Conservation (phyloP, 2,329 filamentous ascomycete species). For the Aspergillus sp. region DNA sequence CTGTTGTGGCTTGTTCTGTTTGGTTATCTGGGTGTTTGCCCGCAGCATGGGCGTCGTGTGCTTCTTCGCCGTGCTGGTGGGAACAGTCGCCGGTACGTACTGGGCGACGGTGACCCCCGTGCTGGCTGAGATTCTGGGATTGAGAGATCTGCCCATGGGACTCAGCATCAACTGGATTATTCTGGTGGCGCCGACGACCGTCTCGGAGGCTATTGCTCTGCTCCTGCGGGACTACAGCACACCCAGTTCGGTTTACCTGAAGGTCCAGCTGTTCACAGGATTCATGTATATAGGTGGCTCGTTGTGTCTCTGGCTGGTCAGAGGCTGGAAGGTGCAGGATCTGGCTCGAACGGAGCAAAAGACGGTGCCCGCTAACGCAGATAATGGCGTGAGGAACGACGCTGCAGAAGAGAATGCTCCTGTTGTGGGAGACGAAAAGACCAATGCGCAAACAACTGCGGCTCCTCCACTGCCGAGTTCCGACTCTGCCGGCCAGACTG, state of each 20-base stretch:
- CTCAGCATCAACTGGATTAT: conserved; percentile 60
- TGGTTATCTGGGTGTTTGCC: conserved; percentile 62
- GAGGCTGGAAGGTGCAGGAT: conserved; percentile 39
- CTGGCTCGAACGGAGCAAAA: conserved; percentile 16
- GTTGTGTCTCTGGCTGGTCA: conserved; percentile 42
- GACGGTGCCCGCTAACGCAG: conserved; percentile 4
- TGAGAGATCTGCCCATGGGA: conserved; percentile 55
- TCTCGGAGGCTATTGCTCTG: conserved; percentile 57
- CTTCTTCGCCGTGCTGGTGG: conserved; percentile 59
- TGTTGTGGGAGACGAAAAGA: conserved; percentile 10
- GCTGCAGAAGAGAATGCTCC: background rate
- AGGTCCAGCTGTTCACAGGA: conserved; percentile 55
- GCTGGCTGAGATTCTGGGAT: conserved; percentile 59
- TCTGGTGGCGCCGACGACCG: conserved; percentile 52
- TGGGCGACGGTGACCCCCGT: conserved; percentile 59
- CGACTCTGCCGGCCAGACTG: conserved; percentile 13
- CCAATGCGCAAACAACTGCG: conserved; percentile 1
- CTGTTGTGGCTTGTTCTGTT: conserved; percentile 55
- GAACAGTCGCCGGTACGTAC: conserved; percentile 59
- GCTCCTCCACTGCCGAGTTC: conserved; percentile 4
- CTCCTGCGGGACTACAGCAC: conserved; percentile 47
- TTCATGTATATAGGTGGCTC: conserved; percentile 59
- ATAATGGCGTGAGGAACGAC: background rate
- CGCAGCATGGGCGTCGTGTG: conserved; percentile 57
- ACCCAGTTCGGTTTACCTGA: conserved; percentile 32